Conservation (phyloP, 2,329 filamentous ascomycete species). For the Orbilia oligospora region DNA sequence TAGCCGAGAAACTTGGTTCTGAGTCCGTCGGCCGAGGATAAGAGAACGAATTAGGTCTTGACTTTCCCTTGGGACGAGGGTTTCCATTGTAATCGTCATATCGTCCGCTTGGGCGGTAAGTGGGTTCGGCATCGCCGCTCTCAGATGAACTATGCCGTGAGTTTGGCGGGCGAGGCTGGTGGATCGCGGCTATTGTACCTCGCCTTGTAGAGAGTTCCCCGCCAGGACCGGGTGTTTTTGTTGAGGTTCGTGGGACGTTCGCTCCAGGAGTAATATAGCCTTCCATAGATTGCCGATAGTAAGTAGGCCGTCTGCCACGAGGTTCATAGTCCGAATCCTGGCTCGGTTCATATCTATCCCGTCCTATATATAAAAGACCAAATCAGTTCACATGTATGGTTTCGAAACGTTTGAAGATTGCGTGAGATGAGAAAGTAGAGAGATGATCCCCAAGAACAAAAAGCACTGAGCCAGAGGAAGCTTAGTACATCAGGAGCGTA, state of each 20-base stretch:
- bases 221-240: slow-evolving; percentile 54
- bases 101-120: slow-evolving; percentile 15
- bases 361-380: slow-evolving; percentile 32
- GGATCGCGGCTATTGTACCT: slow-evolving; percentile 11
- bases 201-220: slow-evolving; percentile 33
- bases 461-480: slow-evolving; percentile 14
- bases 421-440: background rate
- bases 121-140: slow-evolving; percentile 48
- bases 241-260: slow-evolving; percentile 31
- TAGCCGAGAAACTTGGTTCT: slow-evolving; percentile 32
- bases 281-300: slow-evolving; percentile 47
- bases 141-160: slow-evolving; percentile 57
- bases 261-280: slow-evolving; percentile 37
- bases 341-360: slow-evolving; percentile 40
- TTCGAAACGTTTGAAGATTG: slow-evolving; percentile 35
- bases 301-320: slow-evolving; percentile 38
- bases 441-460: slow-evolving; percentile 5
- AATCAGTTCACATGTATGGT: slow-evolving; percentile 60
- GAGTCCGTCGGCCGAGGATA: slow-evolving; percentile 34
- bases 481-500: slow-evolving; percentile 42
- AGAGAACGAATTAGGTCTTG: slow-evolving; percentile 55
- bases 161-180: slow-evolving; percentile 50
- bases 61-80: slow-evolving; percentile 39
- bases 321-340: slow-evolving; percentile 7
- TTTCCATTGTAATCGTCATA: slow-evolving; percentile 45